Evolutionary conservation across 129 eudicot genomes (phyloP).

Genomic region (Pseudognaphalium luteoalbum): DNA sequence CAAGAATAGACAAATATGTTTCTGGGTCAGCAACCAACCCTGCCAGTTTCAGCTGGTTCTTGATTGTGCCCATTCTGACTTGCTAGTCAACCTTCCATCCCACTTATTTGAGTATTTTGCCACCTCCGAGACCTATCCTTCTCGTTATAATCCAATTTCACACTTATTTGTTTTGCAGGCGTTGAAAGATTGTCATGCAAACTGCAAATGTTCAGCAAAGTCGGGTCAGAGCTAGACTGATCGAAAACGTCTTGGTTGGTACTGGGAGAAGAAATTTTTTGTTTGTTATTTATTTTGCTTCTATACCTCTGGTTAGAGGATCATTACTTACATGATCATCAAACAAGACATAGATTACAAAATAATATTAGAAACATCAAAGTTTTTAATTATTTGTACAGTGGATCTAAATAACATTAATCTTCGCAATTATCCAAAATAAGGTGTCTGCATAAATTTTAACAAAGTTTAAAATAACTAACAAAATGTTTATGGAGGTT

Average conservation of each 20-base stretch:
- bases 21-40: background rate
- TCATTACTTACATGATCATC: background rate
- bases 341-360: conserved; percentile 4
- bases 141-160: background rate
- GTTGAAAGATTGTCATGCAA: conserved; percentile 65
- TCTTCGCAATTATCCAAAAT: no score
- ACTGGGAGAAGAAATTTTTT: background rate
- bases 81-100: background rate
- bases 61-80: background rate
- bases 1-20: background rate
- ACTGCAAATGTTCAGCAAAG: conserved; percentile 66
- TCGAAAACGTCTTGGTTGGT: conserved; percentile 17
- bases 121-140: background rate
- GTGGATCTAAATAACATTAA: conserved; percentile 1
- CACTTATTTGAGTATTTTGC: background rate
- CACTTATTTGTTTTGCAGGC: conserved; percentile 39
- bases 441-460: no score
- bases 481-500: no score
- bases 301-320: conserved; percentile 25
- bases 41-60: background rate
- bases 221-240: conserved; percentile 25
- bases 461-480: no score
- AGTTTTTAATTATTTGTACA: conserved; percentile 25
- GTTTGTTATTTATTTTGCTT: conserved; percentile 6
- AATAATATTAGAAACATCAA: conserved; percentile 21